A percentile compares a stretch with the other conserved stretches of the same genome.
These are phyloP conservation scores for Corynascus novoguineensis DNA, from an alignment of 495 filamentous ascomycete genomes.

Conservation along the genomic window DNA sequence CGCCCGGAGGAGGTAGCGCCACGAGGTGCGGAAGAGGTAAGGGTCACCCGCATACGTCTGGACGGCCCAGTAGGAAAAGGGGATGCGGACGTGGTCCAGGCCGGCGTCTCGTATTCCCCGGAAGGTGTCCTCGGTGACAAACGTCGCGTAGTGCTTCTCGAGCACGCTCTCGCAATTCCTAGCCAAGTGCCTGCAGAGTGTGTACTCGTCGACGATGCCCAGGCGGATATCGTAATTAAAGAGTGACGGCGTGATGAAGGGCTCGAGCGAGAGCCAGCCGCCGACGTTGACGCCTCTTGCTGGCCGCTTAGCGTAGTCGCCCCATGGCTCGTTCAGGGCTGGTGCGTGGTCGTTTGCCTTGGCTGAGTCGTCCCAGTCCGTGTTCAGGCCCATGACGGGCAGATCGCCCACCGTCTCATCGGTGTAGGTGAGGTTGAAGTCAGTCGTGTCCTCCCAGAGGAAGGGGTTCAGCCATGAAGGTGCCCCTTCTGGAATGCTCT, in stretches of 20 bases:
- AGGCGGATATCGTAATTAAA: conserved; percentile 64
- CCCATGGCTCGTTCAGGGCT: conserved; percentile 64
- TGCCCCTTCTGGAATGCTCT: conserved; percentile 60
- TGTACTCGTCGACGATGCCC: conserved; percentile 83
- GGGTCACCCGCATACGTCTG: conserved; percentile 80
- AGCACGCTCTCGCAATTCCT: conserved; percentile 54
- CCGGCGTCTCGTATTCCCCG: conserved; percentile 79
- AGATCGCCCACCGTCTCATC: conserved; percentile 76
- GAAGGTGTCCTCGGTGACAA: conserved; percentile 79
- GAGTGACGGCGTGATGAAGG: conserved; percentile 89
- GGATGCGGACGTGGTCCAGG: conserved; percentile 93
- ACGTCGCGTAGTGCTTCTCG: conserved; percentile 86
- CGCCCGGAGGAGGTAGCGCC: conserved; percentile 87
- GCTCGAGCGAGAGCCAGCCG: conserved; percentile 91
- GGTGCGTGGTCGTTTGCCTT: conserved; percentile 75
- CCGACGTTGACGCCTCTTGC: conserved; percentile 90
- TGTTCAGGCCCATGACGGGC: conserved; percentile 82
- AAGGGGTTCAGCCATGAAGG: conserved; percentile 85
- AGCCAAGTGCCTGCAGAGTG: conserved; percentile 65
- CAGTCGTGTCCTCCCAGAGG: conserved; percentile 84
- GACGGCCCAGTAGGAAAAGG: conserved; percentile 93
- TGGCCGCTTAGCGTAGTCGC: conserved; percentile 68
- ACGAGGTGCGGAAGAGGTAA: conserved; percentile 79
- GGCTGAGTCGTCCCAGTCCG: conserved; percentile 78
- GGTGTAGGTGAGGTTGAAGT: conserved; percentile 95